These are phyloP conservation scores for Ampelomyces quisqualis DNA, from an alignment of 2,329 filamentous ascomycete species.

Conservation along the genomic window DNA sequence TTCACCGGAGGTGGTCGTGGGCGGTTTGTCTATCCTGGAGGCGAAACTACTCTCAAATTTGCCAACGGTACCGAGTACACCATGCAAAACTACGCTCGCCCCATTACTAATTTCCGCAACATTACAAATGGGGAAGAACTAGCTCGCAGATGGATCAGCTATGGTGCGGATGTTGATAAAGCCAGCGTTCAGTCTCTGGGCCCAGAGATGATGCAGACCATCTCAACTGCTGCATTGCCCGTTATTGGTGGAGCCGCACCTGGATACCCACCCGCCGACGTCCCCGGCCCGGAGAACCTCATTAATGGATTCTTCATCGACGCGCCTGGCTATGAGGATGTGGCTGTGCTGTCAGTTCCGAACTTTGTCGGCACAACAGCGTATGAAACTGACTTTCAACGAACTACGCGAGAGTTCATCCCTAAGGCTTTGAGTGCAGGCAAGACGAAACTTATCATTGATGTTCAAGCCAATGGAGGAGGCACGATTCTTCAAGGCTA, in stretches of 20 bases:
- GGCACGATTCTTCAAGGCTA: conserved; percentile 61
- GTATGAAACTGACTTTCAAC: conserved; percentile 40
- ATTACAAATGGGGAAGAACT: conserved; percentile 47
- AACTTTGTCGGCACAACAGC: conserved; percentile 41
- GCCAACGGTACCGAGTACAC: conserved; percentile 47
- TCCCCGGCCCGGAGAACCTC: conserved; percentile 42
- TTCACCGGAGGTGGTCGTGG: conserved; percentile 50
- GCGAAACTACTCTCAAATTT: conserved; percentile 48
- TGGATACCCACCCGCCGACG: conserved; percentile 48
- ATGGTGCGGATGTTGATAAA: conserved; percentile 13
- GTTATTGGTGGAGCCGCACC: conserved; percentile 28
- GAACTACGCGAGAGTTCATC: conserved; percentile 46
- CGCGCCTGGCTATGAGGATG: conserved; percentile 46
- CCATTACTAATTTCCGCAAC: conserved; percentile 42
- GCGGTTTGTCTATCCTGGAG: conserved; percentile 47
- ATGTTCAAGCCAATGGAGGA: conserved; percentile 61
- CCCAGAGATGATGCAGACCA: conserved; percentile 1
- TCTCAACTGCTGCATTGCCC: conserved; percentile 11
- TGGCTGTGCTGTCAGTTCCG: conserved; percentile 48
- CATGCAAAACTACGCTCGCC: conserved; percentile 48
- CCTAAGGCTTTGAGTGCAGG: conserved; percentile 49
- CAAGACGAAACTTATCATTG: conserved; percentile 62
- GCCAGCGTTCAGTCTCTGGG: conserved; percentile 1
- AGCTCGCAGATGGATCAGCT: conserved; percentile 43
- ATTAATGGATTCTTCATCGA: conserved; percentile 52